A percentile compares a stretch with the other conserved stretches of the same genome.
Evolutionary conservation across 345 rosid genomes (phyloP).

Genomic region (Atalantia buxifolia): DNA sequence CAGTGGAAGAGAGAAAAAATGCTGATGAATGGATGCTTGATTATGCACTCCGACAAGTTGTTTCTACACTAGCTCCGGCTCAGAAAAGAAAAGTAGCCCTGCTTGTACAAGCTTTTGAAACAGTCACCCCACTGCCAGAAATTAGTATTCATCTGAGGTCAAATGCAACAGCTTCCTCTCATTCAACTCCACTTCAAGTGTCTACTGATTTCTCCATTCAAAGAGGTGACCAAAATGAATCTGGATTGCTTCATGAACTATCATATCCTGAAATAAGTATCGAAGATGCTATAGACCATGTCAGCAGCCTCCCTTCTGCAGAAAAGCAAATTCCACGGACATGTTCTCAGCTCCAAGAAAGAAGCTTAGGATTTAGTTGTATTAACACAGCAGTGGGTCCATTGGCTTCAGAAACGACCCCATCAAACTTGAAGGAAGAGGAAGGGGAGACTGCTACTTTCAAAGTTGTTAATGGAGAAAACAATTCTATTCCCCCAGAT

Average conservation of each 20-base stretch:
- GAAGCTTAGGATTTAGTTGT: neutral
- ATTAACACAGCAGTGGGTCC: neutral
- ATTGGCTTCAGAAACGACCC: conserved; percentile 6
- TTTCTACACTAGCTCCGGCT: conserved; percentile 67
- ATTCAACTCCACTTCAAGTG: conserved; percentile 34
- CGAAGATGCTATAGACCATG: conserved; percentile 15
- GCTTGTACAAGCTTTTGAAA: conserved; percentile 98
- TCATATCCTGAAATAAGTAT: conserved; percentile 7
- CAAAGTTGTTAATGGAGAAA: conserved; percentile 9
- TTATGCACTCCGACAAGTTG: conserved; percentile 68
- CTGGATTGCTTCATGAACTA: conserved; percentile 13
- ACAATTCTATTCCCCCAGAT: conserved; percentile 5
- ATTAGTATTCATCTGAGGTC: conserved; percentile 20
- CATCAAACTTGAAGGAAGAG: conserved; percentile 18
- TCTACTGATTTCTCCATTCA: conserved; percentile 19
- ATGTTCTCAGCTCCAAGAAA: conserved; percentile 14
- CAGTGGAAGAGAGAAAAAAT: conserved; percentile 54
- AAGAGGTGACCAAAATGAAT: conserved; percentile 20
- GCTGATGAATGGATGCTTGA: conserved; percentile 98
- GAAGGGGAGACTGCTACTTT: conserved; percentile 12
- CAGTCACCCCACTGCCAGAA: conserved; percentile 52
- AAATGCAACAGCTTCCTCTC: conserved; percentile 28
- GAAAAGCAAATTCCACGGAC: conserved; percentile 7
- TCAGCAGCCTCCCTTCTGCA: neutral
- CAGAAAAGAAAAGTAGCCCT: conserved; percentile 75